Evolutionary conservation across 139 green algal species (phyloP).

Genomic region (Auxenochlorella pyrenoidosa): DNA sequence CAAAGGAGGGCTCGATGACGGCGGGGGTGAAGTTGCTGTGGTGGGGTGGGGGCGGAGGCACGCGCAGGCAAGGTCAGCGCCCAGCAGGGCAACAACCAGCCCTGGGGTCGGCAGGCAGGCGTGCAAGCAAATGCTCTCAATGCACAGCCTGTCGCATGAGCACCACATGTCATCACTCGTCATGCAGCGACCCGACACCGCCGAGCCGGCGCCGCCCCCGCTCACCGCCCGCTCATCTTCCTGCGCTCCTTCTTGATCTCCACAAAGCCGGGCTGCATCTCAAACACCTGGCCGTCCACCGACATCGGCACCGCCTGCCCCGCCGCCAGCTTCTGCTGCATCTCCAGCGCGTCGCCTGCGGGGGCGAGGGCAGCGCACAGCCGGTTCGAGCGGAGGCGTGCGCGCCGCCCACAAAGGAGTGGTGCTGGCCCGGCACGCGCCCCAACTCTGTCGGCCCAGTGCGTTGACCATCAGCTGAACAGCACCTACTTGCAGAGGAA

Average conservation of each 20-base stretch:
- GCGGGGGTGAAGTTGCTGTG: slow-evolving; percentile 85
- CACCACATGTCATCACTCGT: too few species aligned
- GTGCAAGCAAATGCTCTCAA: too few species aligned
- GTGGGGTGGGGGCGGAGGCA: neutral
- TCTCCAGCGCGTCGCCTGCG: slow-evolving; percentile 39
- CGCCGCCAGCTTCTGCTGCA: slow-evolving; percentile 64
- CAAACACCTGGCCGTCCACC: slow-evolving; percentile 38
- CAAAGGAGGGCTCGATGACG: slow-evolving; percentile 99
- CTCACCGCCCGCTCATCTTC: slow-evolving; percentile 69
- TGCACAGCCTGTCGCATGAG: too few species aligned
- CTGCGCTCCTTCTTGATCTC: slow-evolving; percentile 78
- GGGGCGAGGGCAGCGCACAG: too few species aligned
- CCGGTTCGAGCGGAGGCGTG: neutral
- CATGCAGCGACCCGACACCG: neutral
- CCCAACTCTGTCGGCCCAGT: too few species aligned
- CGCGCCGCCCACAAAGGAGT: too few species aligned
- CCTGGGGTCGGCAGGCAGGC: too few species aligned
- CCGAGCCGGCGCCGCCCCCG: neutral
- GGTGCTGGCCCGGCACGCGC: too few species aligned
- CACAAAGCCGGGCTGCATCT: slow-evolving; percentile 69
- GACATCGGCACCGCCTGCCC: slow-evolving; percentile 44
- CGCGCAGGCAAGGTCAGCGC: too few species aligned
- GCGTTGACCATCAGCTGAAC: too few species aligned
- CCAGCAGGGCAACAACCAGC: too few species aligned
- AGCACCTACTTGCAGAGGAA: too few species aligned